Evolutionary conservation across 805 yeast genomes (phyloP).

Genomic region (Blastobotrys parvus): DNA sequence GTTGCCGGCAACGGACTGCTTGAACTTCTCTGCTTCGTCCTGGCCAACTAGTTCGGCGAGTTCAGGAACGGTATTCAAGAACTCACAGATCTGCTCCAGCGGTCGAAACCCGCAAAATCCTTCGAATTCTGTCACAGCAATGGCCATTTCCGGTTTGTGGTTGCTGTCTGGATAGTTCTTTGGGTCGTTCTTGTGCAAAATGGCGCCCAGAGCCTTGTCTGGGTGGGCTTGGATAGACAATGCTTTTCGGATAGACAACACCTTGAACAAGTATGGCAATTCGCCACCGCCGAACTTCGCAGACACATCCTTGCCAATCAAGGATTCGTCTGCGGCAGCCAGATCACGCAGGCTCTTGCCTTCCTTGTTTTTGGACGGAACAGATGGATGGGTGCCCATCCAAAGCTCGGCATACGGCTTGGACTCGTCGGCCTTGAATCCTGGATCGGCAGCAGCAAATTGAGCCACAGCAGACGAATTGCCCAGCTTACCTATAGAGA

Average conservation of each 20-base stretch:
- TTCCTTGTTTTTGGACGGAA: constrained; percentile 60
- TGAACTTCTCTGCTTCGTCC: constrained; percentile 45
- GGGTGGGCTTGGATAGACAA: constrained; percentile 97
- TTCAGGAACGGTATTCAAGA: constrained; percentile 70
- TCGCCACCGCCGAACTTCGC: constrained; percentile 64
- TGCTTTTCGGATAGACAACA: constrained; percentile 85
- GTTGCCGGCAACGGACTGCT: constrained; percentile 12
- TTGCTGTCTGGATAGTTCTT: constrained; percentile 94
- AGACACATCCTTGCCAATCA: constrained; percentile 52
- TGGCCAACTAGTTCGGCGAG: constrained; percentile 61
- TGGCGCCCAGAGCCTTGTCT: constrained; percentile 73
- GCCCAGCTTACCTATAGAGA: constrained; percentile 54
- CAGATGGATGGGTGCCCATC: constrained; percentile 98
- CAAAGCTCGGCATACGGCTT: constrained; percentile 96
- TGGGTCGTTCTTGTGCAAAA: constrained; percentile 76
- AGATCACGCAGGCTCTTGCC: constrained; percentile 60
- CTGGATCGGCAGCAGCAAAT: constrained; percentile 59
- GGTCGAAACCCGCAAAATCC: constrained; percentile 99
- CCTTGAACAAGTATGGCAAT: constrained; percentile 90
- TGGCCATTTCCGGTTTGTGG: constrained; percentile 99
- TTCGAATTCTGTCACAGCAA: constrained; percentile 91
- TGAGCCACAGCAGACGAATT: constrained; percentile 79
- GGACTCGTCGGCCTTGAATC: constrained; percentile 52
- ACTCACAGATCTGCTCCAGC: constrained; percentile 59
- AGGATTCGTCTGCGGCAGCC: constrained; percentile 49